Evolutionary conservation across 192 early-diverging fungal genomes (phyloP), one percentile per base, ranked within the genome.

Genomic region (Gamsiella multidivaricata): DNA sequence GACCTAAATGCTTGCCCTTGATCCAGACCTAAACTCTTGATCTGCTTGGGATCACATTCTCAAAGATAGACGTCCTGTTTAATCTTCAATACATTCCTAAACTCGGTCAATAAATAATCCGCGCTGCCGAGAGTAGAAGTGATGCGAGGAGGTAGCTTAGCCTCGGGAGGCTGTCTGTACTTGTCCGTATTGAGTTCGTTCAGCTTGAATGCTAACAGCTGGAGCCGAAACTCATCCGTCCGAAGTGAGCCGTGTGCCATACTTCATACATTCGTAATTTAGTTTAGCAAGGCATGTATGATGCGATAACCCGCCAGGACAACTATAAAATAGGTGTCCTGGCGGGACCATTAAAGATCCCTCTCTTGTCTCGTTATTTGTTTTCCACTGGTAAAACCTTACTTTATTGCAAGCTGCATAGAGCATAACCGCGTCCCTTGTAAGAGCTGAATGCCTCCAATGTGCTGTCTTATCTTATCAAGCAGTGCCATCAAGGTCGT

Each of bases 171-270:
- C 20, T 29, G 0, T n/a, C n/a, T 49, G 46, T 36, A 62, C 18
- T 33, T 15, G 12, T 34, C 46, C 46, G 46, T 50, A 2, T 62
- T 25, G 10, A 62, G 60, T 29, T 57, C 55, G 4, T 68, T 51
- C 14, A 58, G 28, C 42, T 68, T 68, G 43, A 58, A 68, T 2
- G 43, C 54, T 7, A 50, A 42, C 22, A 68, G 14, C 7, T 68
- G 43, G 22, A 58, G 54, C 0, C 55, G 54, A 23, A 50, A 50
- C 3, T 36, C 65, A 39, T 68, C 55, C 1, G 54, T 58, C 34
- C 25, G 20, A 22, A 68, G 26, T 15, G 55, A 68, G 10, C 55
- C 32, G 3, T n/a, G n/a, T n/a, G n/a, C n/a, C n/a, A n/a, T n/a
- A n/a, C n/a, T n/a, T n/a, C n/a, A n/a, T n/a, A n/a, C n/a, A n/a